Conservation (phyloP, 2,329 filamentous ascomycete species). For the Periconia sp. region DNA sequence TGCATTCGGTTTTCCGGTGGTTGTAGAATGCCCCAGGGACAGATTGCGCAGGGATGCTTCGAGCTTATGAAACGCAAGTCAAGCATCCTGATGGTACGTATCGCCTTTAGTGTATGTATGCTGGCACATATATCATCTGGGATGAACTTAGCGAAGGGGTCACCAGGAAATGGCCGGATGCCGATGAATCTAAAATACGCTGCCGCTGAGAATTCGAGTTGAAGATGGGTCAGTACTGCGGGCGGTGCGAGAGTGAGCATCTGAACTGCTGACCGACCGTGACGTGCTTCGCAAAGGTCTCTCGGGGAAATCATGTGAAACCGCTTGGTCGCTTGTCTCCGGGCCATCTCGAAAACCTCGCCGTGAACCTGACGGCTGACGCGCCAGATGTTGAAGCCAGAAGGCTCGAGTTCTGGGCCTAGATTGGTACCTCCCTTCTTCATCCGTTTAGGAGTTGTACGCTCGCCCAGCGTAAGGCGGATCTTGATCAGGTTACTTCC, state of each 20-base stretch:
- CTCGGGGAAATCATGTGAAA: conserved; percentile 2
- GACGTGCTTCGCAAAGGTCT: neutral
- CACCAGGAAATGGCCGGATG: neutral
- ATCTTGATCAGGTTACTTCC: no score
- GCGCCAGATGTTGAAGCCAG: neutral
- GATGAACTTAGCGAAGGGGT: neutral
- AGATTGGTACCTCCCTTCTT: conserved; percentile 6
- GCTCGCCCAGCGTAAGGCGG: no score
- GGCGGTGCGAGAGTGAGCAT: neutral
- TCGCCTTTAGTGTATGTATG: neutral
- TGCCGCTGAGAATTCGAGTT: conserved; percentile 18
- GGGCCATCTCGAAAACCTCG: conserved; percentile 1
- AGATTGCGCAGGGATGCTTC: conserved; percentile 15
- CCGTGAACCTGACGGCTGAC: conserved; percentile 3
- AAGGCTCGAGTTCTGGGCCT: conserved; percentile 13
- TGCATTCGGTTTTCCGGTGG: conserved; percentile 1
- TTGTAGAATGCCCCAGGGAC: conserved; percentile 15
- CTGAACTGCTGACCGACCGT: no score
- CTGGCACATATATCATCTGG: no score
- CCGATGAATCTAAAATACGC: conserved; percentile 13
- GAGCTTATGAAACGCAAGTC: conserved; percentile 28
- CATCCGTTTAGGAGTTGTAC: no score
- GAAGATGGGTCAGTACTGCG: conserved; percentile 13
- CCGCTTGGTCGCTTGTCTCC: conserved; percentile 11
- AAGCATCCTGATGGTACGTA: conserved; percentile 8